A percentile compares a stretch with the other conserved stretches of the same genome.
These are phyloP conservation scores for Mycena leptocephala DNA, from an alignment of 768 basidiomycete genomes.

Conservation along the genomic window DNA sequence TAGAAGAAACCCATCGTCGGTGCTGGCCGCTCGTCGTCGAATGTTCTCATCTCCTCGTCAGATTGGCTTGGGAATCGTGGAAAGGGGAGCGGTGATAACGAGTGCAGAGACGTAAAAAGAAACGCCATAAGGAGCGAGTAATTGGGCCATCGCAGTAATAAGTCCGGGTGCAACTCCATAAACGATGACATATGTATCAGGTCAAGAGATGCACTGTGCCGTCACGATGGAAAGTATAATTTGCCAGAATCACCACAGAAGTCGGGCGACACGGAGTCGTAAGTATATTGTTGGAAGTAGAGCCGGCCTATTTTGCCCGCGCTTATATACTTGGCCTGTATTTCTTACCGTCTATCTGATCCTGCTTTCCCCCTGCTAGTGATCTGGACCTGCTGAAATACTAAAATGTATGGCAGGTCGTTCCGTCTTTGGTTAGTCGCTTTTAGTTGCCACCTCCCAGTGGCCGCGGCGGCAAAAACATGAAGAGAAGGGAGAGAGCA, in stretches of 20 bases:
- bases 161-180: background rate
- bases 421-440: background rate
- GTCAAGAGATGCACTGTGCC: background rate
- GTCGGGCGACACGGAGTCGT: no score
- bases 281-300: no score
- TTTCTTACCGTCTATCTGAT: no score
- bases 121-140: background rate
- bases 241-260: background rate
- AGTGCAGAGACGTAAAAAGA: background rate
- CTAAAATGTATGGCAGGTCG: background rate
- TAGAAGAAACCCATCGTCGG: background rate
- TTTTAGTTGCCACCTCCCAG: background rate
- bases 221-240: background rate
- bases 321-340: no score
- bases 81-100: conserved; percentile 6
- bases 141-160: no score
- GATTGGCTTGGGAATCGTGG: conserved; percentile 2
- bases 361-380: no score
- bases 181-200: background rate
- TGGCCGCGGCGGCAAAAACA: no score
- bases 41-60: conserved; percentile 10
- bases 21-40: background rate
- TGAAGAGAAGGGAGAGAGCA: no score
- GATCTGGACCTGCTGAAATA: no score
- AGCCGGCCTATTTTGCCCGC: no score